Base-by-base conservation (phyloP, 179 eudicot species). In the Nepenthes alata region DNA sequence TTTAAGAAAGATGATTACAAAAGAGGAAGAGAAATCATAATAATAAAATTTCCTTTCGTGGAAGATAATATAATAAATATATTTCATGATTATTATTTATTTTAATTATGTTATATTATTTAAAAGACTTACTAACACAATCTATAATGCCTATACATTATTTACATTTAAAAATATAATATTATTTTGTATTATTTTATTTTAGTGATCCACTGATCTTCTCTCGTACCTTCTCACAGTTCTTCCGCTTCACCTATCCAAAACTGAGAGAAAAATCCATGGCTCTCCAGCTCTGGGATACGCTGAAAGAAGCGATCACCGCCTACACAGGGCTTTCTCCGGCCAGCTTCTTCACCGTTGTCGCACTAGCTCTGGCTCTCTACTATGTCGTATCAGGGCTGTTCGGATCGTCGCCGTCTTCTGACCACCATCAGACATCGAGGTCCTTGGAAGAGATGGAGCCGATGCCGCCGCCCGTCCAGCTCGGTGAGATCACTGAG, bases 261-360 rank as follows among this genome's bases (percentile, higher is more conserved):
- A 41, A 41, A 41, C 1, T 25, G 25, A 25, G 25, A 41, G 45
- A 4, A 4, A 41, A 41, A 0, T 4, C 45, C 45, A 83, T 87
- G 96, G 87, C 84, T 0, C 44, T 84, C 39, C 74, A 82, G 55
- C 63, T 87, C 2, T 87, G 95, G 95, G 95, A 83, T 63, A 82
- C 85, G 4, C 61, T 81, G 2, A 87, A 84, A 45, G 83, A 81
- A 35, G 67, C 95, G 4, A 84, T 87, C 49, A 75, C 77, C 25
- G 78, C 71, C 11, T 89, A 84, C 77, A 82, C 91, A 1, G 91
- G 91, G 0, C 80, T 86, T 2, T 74, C 96, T 37, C 89, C 95
- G 5, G 66, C 77, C 8, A 68, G 83, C 41, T 84, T 89, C 72
- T 89, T 89, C 72, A 81, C 91, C 0, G 78, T 74, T 11, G 53